phyloP scores from a whole-genome alignment of 2,329 filamentous ascomycete species.

The Ophiostoma tasmaniense region DNA sequence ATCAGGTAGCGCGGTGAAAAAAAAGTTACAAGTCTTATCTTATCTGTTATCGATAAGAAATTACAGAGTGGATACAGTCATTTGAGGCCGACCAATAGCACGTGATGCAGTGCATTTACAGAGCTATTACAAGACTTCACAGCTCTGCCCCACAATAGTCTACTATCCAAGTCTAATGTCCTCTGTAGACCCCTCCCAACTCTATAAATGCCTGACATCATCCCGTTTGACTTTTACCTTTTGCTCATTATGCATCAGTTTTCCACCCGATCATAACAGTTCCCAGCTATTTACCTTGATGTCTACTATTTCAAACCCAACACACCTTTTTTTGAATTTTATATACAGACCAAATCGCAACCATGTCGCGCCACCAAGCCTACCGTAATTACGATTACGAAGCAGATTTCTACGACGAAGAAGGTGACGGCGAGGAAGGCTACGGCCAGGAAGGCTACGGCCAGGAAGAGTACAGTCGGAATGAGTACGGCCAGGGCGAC shows the following conservation, averaged over 20 bases:
- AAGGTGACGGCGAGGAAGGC: too few species aligned
- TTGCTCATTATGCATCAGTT: neutral
- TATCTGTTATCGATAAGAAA: slow-evolving; percentile 14
- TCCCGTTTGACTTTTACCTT: neutral
- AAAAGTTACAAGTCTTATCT: slow-evolving; percentile 8
- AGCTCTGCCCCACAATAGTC: neutral
- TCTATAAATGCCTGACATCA: neutral
- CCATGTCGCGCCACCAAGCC: slow-evolving; percentile 41
- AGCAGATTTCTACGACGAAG: slow-evolving; percentile 44
- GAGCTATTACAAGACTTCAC: neutral
- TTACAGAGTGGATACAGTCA: neutral
- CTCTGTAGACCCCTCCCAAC: neutral
- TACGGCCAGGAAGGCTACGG: slow-evolving; percentile 32
- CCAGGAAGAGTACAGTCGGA: slow-evolving; percentile 37
- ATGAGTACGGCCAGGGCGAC: too few species aligned
- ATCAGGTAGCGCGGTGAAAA: slow-evolving; percentile 9
- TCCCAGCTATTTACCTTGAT: too few species aligned
- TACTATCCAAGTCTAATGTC: neutral
- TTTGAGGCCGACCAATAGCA: neutral
- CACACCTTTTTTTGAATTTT: too few species aligned
- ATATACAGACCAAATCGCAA: too few species aligned
- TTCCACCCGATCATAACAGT: too few species aligned
- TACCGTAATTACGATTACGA: slow-evolving; percentile 43
- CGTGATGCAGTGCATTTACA: neutral
- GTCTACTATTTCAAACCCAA: neutral